A percentile compares a stretch with the other conserved stretches of the same genome.
Conservation (phyloP, 2,329 filamentous ascomycete genomes). For the Botryosphaeria agaves region DNA sequence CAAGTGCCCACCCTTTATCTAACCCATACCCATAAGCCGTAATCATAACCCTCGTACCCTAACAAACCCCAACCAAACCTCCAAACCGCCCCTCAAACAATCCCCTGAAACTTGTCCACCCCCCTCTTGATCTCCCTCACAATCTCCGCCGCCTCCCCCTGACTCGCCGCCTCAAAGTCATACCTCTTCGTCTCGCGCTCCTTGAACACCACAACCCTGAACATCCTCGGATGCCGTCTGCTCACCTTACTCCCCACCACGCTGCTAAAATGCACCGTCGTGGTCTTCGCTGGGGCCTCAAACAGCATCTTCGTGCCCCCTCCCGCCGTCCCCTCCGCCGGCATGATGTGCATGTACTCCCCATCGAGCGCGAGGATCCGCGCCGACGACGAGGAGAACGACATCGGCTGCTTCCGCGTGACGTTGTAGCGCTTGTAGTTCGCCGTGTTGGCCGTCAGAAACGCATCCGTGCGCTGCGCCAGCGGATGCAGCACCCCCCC, state of each 20-base stretch:
- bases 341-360: constrained; percentile 77
- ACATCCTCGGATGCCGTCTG: constrained; percentile 62
- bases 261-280: constrained; percentile 66
- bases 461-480: constrained; percentile 39
- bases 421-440: constrained; percentile 62
- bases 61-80: too few species aligned
- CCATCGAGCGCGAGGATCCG: constrained; percentile 65
- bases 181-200: constrained; percentile 64
- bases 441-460: constrained; percentile 16
- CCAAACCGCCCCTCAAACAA: constrained; percentile 11
- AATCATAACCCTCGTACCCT: too few species aligned
- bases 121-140: constrained; percentile 64
- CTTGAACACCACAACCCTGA: constrained; percentile 64
- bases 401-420: constrained; percentile 68
- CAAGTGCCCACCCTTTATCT: too few species aligned
- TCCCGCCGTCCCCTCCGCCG: constrained; percentile 29
- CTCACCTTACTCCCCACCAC: constrained; percentile 71
- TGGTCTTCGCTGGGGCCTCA: constrained; percentile 51
- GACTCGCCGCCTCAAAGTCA: constrained; percentile 63
- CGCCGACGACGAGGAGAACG: constrained; percentile 59
- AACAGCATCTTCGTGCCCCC: constrained; percentile 47
- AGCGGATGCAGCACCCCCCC: constrained; percentile 43
- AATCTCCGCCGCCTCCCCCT: constrained; percentile 60
- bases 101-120: constrained; percentile 46
- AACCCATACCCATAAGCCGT: too few species aligned